phyloP scores from a whole-genome alignment of 2,329 filamentous ascomycete genomes.

The Falciphora oryzae region DNA sequence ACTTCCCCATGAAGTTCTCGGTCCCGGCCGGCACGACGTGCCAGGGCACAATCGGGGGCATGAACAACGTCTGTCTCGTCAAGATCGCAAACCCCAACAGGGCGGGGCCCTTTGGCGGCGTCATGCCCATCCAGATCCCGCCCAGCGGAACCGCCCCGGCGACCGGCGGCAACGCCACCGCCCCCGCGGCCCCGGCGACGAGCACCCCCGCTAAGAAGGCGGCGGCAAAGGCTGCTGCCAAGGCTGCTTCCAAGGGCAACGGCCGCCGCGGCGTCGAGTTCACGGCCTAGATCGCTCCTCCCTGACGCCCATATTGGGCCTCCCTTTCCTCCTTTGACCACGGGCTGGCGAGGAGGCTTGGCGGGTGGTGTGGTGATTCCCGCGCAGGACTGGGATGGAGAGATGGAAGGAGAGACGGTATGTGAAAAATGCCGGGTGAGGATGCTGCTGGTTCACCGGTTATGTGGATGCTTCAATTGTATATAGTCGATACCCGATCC shows the following conservation, averaged over 20 bases:
- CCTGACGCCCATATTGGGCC: too few species aligned
- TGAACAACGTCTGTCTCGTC: slow-evolving; percentile 33
- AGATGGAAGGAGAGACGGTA: too few species aligned
- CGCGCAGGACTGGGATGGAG: background rate
- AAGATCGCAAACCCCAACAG: slow-evolving; percentile 36
- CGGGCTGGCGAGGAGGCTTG: too few species aligned
- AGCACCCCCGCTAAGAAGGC: too few species aligned
- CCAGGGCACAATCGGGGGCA: slow-evolving; percentile 27
- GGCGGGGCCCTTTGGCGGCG: slow-evolving; percentile 35
- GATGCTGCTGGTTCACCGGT: background rate
- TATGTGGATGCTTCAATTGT: background rate
- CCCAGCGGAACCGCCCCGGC: background rate
- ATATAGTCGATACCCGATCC: background rate
- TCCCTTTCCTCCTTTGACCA: too few species aligned
- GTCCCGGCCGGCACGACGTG: slow-evolving; percentile 34
- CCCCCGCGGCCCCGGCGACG: background rate
- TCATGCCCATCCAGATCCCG: background rate
- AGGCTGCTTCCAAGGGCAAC: background rate
- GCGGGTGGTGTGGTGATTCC: too few species aligned
- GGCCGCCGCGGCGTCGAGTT: background rate
- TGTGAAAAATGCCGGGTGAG: background rate
- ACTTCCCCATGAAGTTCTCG: slow-evolving; percentile 26
- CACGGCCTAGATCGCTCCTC: background rate
- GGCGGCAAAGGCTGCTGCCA: background rate
- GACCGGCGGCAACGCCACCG: background rate